Conservation (phyloP, 1,139 yeast species). For the Sugiyamaella pinicola region DNA sequence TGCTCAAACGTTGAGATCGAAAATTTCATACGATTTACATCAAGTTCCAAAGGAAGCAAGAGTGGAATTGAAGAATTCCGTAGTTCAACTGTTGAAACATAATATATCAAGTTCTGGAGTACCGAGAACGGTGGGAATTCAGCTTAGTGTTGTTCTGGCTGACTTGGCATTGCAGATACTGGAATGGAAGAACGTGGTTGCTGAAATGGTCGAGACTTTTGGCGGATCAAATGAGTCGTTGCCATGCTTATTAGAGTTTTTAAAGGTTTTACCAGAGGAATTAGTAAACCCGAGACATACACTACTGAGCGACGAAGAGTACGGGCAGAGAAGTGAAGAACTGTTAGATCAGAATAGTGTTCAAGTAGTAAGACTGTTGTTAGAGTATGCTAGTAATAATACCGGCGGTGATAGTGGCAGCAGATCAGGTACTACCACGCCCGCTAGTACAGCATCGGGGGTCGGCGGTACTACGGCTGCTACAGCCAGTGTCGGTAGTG, state of each 20-base stretch:
- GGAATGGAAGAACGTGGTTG: conserved; percentile 70
- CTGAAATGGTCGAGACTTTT: conserved; percentile 62
- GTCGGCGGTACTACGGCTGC: not conserved
- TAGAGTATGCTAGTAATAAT: conserved; percentile 32
- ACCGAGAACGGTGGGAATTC: conserved; percentile 68
- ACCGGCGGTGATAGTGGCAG: not conserved
- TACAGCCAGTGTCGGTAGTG: not conserved
- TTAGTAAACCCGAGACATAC: conserved; percentile 75
- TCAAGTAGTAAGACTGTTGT: conserved; percentile 62
- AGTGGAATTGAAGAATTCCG: conserved; percentile 59
- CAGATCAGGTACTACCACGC: conserved; percentile 9
- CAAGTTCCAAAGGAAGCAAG: conserved; percentile 66
- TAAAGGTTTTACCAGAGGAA: conserved; percentile 90
- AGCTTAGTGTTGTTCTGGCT: conserved; percentile 77
- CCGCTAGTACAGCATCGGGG: conserved; percentile 1
- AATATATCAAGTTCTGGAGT: conserved; percentile 46
- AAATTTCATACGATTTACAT: conserved; percentile 73
- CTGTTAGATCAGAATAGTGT: conserved; percentile 69
- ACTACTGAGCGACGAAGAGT: conserved; percentile 80
- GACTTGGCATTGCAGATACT: conserved; percentile 77
- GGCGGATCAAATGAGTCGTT: conserved; percentile 43
- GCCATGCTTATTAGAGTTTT: conserved; percentile 66
- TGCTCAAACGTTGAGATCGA: conserved; percentile 83
- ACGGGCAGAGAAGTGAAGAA: conserved; percentile 61
- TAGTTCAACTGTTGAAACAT: conserved; percentile 54